Conservation (phyloP, 2,329 filamentous ascomycete species). For the Monosporascus cannonballus region DNA sequence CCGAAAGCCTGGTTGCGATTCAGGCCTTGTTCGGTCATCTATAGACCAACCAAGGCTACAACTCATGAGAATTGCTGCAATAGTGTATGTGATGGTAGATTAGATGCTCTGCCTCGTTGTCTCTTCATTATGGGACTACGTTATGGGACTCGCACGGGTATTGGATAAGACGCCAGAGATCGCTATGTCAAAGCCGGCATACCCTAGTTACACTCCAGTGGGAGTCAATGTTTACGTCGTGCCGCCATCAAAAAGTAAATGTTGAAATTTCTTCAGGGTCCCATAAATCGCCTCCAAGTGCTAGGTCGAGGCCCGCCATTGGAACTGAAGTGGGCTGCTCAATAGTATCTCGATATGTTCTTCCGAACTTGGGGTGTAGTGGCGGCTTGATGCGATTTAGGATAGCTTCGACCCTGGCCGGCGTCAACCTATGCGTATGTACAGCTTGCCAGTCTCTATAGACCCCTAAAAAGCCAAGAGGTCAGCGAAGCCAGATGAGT, state of each 20-base stretch:
- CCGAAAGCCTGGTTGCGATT: too few species aligned
- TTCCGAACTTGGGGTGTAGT: slow-evolving; percentile 12
- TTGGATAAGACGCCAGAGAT: too few species aligned
- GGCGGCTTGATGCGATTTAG: slow-evolving; percentile 15
- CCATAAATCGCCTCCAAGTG: neutral
- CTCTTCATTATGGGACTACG: too few species aligned
- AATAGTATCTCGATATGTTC: neutral
- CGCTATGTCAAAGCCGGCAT: too few species aligned
- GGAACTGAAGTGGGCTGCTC: neutral
- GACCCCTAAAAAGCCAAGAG: slow-evolving; percentile 4
- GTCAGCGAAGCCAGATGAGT: neutral
- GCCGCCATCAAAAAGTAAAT: neutral
- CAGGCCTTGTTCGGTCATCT: too few species aligned
- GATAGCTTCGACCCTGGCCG: slow-evolving; percentile 8
- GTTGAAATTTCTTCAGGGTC: neutral
- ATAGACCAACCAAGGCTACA: too few species aligned
- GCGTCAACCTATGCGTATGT: slow-evolving; percentile 4
- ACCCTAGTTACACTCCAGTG: too few species aligned
- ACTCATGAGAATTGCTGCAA: too few species aligned
- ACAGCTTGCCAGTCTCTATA: slow-evolving; percentile 1
- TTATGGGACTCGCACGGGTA: too few species aligned
- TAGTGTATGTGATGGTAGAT: too few species aligned
- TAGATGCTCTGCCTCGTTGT: too few species aligned
- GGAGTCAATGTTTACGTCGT: too few species aligned
- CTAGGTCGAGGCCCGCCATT: neutral